phyloP scores from a whole-genome alignment of 306 rosid genomes.

The Quercus ilex region DNA sequence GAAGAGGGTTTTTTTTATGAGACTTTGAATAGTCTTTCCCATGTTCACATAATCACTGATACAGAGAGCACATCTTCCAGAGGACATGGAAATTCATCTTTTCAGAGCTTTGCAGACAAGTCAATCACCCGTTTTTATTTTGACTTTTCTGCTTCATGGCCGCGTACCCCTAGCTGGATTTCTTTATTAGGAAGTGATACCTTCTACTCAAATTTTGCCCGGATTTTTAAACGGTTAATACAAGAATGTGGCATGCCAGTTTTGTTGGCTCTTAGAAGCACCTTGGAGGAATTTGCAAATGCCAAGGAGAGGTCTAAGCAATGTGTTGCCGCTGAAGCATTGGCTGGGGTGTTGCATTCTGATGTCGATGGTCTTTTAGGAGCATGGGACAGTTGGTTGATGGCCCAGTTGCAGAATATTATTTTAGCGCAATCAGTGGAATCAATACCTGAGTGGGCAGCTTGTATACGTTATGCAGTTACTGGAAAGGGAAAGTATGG shows the following conservation, averaged over 20 bases:
- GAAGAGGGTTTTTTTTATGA: constrained; percentile 92
- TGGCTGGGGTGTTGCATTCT: constrained; percentile 94
- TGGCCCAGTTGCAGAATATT: constrained; percentile 77
- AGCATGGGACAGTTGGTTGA: constrained; percentile 92
- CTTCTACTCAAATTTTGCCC: constrained; percentile 87
- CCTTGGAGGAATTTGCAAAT: constrained; percentile 75
- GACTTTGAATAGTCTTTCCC: constrained; percentile 90
- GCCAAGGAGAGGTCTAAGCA: constrained; percentile 98
- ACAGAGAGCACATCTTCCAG: constrained; percentile 68
- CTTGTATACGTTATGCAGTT: constrained; percentile 92
- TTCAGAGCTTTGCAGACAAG: constrained; percentile 96
- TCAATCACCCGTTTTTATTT: constrained; percentile 92
- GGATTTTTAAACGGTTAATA: constrained; percentile 86
- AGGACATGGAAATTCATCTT: constrained; percentile 79
- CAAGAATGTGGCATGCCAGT: constrained; percentile 96
- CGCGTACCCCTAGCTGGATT: constrained; percentile 99
- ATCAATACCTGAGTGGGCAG: constrained; percentile 96
- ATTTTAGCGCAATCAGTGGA: constrained; percentile 86
- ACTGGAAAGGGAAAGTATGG: constrained; percentile 97
- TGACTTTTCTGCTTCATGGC: constrained; percentile 97
- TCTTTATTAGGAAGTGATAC: constrained; percentile 78
- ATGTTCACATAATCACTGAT: constrained; percentile 86
- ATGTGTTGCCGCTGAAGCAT: constrained; percentile 98
- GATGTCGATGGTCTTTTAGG: constrained; percentile 75
- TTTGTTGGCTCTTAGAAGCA: constrained; percentile 63